Evolutionary conservation across 768 basidiomycete species (phyloP).

Genomic region (Dendrothele bispora): DNA sequence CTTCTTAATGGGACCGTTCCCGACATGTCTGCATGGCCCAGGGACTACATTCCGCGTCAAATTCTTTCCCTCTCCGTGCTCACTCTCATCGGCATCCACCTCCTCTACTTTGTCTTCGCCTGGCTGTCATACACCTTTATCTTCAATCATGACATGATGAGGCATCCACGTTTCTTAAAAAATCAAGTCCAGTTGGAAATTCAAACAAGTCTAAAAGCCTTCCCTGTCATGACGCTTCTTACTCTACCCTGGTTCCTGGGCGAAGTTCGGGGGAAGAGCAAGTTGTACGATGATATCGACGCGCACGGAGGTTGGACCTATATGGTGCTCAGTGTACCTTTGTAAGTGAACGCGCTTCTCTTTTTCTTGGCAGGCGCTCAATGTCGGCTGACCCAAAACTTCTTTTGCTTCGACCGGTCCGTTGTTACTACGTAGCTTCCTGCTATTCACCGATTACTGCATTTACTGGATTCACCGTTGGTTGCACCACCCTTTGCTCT

Average conservation of each 20-base stretch:
- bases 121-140: slow-evolving; percentile 77
- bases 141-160: slow-evolving; percentile 96
- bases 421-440: slow-evolving; percentile 46
- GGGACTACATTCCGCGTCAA: slow-evolving; percentile 82
- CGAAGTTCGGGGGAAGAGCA: slow-evolving; percentile 85
- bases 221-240: slow-evolving; percentile 79
- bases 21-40: slow-evolving; percentile 75
- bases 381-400: slow-evolving; percentile 12
- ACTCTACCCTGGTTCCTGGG: slow-evolving; percentile 94
- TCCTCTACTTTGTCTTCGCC: slow-evolving; percentile 91
- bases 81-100: slow-evolving; percentile 78
- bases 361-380: neutral
- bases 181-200: slow-evolving; percentile 88
- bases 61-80: slow-evolving; percentile 66
- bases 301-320: slow-evolving; percentile 77
- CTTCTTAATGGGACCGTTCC: slow-evolving; percentile 19
- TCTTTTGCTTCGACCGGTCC: slow-evolving; percentile 25
- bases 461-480: slow-evolving; percentile 98
- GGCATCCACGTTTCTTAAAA: slow-evolving; percentile 90
- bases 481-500: slow-evolving; percentile 81
- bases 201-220: slow-evolving; percentile 64
- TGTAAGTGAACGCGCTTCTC: slow-evolving; percentile 50
- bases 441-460: slow-evolving; percentile 86
- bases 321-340: slow-evolving; percentile 60
- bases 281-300: slow-evolving; percentile 73